These are phyloP conservation scores for Debaryomycetaceae sp. DNA, from an alignment of 1,139 yeast genomes.

Conservation along the genomic window DNA sequence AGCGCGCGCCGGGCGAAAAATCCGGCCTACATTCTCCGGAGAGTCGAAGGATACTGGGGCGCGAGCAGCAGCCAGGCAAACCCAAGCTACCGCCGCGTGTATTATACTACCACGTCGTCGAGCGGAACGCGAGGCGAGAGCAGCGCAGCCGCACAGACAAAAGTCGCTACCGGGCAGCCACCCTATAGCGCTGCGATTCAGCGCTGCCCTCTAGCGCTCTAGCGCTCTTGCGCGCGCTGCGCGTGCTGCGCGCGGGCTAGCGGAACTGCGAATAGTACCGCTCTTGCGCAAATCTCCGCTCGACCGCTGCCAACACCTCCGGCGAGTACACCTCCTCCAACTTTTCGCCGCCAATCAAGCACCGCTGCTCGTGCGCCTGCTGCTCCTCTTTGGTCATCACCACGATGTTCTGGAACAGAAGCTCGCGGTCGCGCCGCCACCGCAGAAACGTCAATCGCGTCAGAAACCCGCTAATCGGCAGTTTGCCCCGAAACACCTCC, in stretches of 20 bases:
- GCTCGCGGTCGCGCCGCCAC: conserved; percentile 68
- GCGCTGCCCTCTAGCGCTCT: not conserved
- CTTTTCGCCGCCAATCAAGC: conserved; percentile 60
- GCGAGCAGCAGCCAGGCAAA: too few relatives aligned
- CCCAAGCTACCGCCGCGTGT: too few relatives aligned
- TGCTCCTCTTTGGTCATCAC: conserved; percentile 89
- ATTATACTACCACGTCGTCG: too few relatives aligned
- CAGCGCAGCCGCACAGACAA: too few relatives aligned
- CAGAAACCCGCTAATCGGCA: conserved; percentile 81
- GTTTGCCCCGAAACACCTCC: conserved; percentile 88
- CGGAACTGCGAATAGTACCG: conserved; percentile 58
- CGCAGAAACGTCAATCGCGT: conserved; percentile 73
- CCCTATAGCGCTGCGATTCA: too few relatives aligned
- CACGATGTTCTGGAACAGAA: conserved; percentile 70
- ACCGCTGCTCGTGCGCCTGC: conserved; percentile 66
- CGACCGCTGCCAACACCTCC: conserved; percentile 56
- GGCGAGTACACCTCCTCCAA: conserved; percentile 60
- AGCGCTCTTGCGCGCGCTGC: not conserved
- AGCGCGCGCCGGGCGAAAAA: too few relatives aligned
- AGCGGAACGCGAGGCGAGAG: too few relatives aligned
- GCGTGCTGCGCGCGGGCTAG: conserved; percentile 8
- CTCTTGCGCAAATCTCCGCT: conserved; percentile 69
- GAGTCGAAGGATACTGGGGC: too few relatives aligned
- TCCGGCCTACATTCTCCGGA: too few relatives aligned
- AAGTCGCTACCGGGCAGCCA: too few relatives aligned